These are phyloP conservation scores for Abortiporus biennis DNA, from an alignment of 1,284 basidiomycete species.

Conservation along the genomic window DNA sequence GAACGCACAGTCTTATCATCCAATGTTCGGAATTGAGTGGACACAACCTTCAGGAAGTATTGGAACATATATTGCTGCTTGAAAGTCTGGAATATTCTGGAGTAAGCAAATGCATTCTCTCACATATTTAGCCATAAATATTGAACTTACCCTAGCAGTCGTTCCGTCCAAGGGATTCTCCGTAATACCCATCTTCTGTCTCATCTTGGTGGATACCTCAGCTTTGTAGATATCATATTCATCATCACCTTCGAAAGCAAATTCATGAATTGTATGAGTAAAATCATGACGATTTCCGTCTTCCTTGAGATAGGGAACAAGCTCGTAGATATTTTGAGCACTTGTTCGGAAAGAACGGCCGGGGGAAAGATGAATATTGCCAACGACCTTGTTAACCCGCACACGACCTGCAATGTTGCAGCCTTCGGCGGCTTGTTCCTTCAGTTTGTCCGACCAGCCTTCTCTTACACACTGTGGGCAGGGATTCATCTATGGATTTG, in stretches of 20 bases:
- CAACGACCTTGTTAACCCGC: conserved; percentile 95
- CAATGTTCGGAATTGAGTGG: conserved; percentile 84
- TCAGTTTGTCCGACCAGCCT: conserved; percentile 92
- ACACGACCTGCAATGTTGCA: conserved; percentile 91
- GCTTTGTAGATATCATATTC: conserved; percentile 68
- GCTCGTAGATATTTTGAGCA: conserved; percentile 80
- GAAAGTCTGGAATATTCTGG: conserved; percentile 38
- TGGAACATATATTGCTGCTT: conserved; percentile 88
- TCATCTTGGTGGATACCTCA: conserved; percentile 59
- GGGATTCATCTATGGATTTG: neutral
- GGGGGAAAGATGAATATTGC: conserved; percentile 85
- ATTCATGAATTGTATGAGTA: conserved; percentile 81
- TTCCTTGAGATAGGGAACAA: conserved; percentile 92
- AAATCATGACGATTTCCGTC: conserved; percentile 91
- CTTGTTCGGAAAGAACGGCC: conserved; percentile 92
- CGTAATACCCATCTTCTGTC: conserved; percentile 67
- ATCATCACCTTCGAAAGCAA: conserved; percentile 82
- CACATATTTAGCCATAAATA: conserved; percentile 6
- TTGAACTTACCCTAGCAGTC: conserved; percentile 47
- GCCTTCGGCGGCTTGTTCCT: conserved; percentile 89
- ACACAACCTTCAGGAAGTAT: conserved; percentile 97
- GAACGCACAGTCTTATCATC: conserved; percentile 62
- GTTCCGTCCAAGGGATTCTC: conserved; percentile 80
- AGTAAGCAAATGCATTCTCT: too few species aligned
- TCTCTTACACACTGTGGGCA: conserved; percentile 80